Evolutionary conservation across 139 green algal species (phyloP), one percentile per base, ranked within the genome.

Genomic region (Tetraselmis striata): DNA sequence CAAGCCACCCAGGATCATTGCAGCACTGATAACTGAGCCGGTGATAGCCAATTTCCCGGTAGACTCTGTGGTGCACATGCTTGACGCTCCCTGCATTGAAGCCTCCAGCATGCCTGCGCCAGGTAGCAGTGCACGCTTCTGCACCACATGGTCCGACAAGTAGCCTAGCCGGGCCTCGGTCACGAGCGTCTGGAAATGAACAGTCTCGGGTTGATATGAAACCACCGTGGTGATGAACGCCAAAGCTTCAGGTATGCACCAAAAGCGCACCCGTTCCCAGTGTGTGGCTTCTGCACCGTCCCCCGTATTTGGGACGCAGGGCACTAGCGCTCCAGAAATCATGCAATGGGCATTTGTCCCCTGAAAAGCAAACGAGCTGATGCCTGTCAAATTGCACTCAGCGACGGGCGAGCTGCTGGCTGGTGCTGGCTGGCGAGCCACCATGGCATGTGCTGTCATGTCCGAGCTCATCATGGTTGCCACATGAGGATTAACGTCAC

Each of bases 281-380:
- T n/a, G n/a, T n/a, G n/a, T n/a, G n/a, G n/a, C n/a, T n/a, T n/a
- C n/a, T n/a, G n/a, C n/a, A n/a, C n/a, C n/a, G n/a, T n/a, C n/a
- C n/a, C n/a, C n/a, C n/a, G n/a, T n/a, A n/a, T n/a, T n/a, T n/a
- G n/a, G n/a, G n/a, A n/a, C n/a, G n/a, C n/a, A n/a, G n/a, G n/a
- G n/a, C n/a, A n/a, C n/a, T n/a, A n/a, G n/a, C n/a, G n/a, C n/a
- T n/a, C n/a, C n/a, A 18, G 78, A 45, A 26, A 92, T 31, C 5
- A 94, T 81, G 5, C 81, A 85, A 78, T 95, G 90, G 0, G 90
- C 91, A 77, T 96, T 96, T 45, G 92, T 94, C 76, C 92, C 93
- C 77, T 95, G 91, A 84, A 96, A 96, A 1, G 93, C 93, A 82
- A 96, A 96, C 22, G 89, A 90, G 75, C 89, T 94, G 22, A 92